phyloP scores from a whole-genome alignment of 2,329 filamentous ascomycete genomes.

The Penicillium sp. region DNA sequence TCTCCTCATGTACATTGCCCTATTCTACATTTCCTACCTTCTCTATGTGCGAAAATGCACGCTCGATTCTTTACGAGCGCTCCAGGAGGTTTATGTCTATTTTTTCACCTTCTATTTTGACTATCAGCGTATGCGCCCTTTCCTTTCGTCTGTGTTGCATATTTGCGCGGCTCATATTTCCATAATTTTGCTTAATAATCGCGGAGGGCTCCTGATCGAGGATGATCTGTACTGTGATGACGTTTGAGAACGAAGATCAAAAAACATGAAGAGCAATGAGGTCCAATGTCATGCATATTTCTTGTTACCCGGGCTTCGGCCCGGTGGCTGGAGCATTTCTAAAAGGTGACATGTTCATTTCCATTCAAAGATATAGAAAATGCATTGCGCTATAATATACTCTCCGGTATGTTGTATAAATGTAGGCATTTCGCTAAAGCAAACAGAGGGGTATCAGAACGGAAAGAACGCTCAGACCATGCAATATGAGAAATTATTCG shows the following conservation, averaged over 20 bases:
- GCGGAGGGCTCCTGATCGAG: constrained; percentile 7
- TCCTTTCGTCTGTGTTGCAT: constrained; percentile 20
- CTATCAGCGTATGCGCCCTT: constrained; percentile 8
- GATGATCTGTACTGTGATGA: constrained; percentile 17
- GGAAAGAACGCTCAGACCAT: neutral
- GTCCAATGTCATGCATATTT: constrained; percentile 33
- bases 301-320: constrained; percentile 1
- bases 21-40: constrained; percentile 8
- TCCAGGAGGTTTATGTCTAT: constrained; percentile 10
- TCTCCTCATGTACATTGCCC: constrained; percentile 20
- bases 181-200: constrained; percentile 26
- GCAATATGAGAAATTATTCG: neutral
- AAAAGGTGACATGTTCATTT: neutral
- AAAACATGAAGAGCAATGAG: constrained; percentile 31
- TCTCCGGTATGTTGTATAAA: neutral
- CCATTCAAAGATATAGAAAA: neutral
- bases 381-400: neutral
- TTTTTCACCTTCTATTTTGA: constrained; percentile 9
- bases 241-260: constrained; percentile 15
- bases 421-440: neutral
- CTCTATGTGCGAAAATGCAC: constrained; percentile 10
- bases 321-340: constrained; percentile 9
- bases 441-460: neutral
- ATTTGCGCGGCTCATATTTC: constrained; percentile 23
- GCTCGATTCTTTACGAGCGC: constrained; percentile 12